Conservation (phyloP, 768 basidiomycete species). For the Gyrodon lividus region DNA sequence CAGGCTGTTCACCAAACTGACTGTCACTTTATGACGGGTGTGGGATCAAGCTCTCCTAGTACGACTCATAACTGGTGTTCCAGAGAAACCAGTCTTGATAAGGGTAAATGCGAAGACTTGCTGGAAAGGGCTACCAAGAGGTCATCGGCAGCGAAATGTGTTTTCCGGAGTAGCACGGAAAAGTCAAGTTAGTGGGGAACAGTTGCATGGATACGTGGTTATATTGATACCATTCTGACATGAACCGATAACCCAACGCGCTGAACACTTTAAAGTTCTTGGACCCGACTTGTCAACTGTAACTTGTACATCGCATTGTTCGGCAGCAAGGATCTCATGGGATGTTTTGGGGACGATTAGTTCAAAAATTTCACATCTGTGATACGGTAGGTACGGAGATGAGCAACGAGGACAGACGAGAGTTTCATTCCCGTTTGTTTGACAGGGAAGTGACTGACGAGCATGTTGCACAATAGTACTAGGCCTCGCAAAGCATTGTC, state of each 20-base stretch:
- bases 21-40: conserved; percentile 4
- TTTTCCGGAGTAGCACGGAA: conserved; percentile 5
- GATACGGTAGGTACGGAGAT: conserved; percentile 4
- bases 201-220: conserved; percentile 40
- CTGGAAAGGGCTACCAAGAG: conserved; percentile 2
- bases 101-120: neutral
- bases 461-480: neutral
- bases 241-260: no score
- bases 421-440: conserved; percentile 4
- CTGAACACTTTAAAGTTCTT: neutral
- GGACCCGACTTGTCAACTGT: neutral
- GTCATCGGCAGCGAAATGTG: neutral
- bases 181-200: conserved; percentile 12
- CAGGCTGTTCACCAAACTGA: no score
- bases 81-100: neutral
- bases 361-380: neutral
- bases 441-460: neutral
- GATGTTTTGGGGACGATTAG: neutral
- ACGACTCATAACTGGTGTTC: neutral
- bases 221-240: no score
- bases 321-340: neutral
- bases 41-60: conserved; percentile 7
- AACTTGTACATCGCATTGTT: neutral
- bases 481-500: neutral
- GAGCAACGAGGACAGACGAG: neutral